Evolutionary conservation across 169 alveolate genomes (phyloP).

Genomic region (Condylostoma magnum): DNA sequence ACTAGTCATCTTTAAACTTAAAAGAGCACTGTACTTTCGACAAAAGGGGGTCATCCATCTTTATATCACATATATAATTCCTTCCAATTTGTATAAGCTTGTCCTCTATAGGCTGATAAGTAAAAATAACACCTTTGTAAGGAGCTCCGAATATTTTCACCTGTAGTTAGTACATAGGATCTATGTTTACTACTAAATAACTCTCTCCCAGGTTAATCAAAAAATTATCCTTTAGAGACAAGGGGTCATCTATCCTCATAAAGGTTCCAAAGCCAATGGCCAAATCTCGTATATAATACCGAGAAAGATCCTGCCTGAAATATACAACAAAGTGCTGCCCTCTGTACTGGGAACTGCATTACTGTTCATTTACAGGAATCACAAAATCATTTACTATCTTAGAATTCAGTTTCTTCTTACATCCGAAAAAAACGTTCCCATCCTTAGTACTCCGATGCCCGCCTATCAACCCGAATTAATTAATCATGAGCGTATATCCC

Average conservation of each 20-base stretch:
- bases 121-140: too few relatives aligned
- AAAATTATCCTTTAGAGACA: constrained; percentile 58
- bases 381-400: constrained; percentile 47
- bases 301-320: constrained; percentile 25
- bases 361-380: constrained; percentile 53
- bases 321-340: constrained; percentile 53
- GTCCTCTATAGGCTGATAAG: too few relatives aligned
- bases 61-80: constrained; percentile 52
- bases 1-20: constrained; percentile 55
- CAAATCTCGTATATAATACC: constrained; percentile 64
- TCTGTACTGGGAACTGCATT: constrained; percentile 36
- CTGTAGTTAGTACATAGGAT: too few relatives aligned
- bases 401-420: constrained; percentile 30
- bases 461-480: too few relatives aligned
- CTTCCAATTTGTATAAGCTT: constrained; percentile 62
- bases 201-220: constrained; percentile 72
- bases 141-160: too few relatives aligned
- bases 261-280: constrained; percentile 79
- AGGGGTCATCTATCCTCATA: constrained; percentile 49
- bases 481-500: too few relatives aligned
- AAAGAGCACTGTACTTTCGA: constrained; percentile 57
- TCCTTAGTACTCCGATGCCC: constrained; percentile 34
- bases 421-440: constrained; percentile 57
- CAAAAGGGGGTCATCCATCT: constrained; percentile 60
- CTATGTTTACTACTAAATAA: constrained; percentile 53